Percentiles rank a stretch among this genome's conserved stretches.
Evolutionary conservation across 2,329 filamentous ascomycete genomes (phyloP).

Genomic region (Monosporascus sp.): DNA sequence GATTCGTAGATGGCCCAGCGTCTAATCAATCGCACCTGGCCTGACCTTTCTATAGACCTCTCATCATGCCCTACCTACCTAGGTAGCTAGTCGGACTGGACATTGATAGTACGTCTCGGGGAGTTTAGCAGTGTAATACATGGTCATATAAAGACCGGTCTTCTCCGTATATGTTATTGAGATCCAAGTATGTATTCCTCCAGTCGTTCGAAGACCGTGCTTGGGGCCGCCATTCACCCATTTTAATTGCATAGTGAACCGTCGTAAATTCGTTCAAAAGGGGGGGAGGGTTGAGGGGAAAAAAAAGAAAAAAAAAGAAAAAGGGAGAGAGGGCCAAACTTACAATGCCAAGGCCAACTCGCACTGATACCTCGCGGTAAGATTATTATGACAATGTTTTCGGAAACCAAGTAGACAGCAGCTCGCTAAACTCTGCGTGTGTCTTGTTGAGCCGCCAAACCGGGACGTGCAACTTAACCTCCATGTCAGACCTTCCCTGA

Average conservation of each 20-base stretch:
- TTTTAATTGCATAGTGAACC: no score
- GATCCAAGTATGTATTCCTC: constrained; percentile 6
- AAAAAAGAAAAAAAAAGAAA: no score
- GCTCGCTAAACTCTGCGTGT: not conserved
- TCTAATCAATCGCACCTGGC: no score
- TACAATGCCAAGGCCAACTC: constrained; percentile 7
- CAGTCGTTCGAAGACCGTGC: not conserved
- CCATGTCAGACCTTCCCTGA: constrained; percentile 4
- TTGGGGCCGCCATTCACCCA: constrained; percentile 2
- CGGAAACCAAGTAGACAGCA: constrained; percentile 4
- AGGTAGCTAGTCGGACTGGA: no score
- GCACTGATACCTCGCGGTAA: constrained; percentile 2
- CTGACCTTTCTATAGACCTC: no score
- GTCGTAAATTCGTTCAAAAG: no score
- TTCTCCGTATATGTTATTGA: constrained; percentile 5
- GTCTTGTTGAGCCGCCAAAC: constrained; percentile 1
- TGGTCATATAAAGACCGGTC: constrained; percentile 9
- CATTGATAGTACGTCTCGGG: constrained; percentile 4
- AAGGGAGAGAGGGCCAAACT: no score
- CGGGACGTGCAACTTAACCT: constrained; percentile 7
- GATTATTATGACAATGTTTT: constrained; percentile 1
- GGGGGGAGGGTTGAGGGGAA: no score
- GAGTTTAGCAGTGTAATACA: constrained; percentile 7
- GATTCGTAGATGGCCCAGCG: no score
- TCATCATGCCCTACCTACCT: no score